Base-by-base conservation (phyloP, 805 yeast genomes). In the Candida awuae region DNA sequence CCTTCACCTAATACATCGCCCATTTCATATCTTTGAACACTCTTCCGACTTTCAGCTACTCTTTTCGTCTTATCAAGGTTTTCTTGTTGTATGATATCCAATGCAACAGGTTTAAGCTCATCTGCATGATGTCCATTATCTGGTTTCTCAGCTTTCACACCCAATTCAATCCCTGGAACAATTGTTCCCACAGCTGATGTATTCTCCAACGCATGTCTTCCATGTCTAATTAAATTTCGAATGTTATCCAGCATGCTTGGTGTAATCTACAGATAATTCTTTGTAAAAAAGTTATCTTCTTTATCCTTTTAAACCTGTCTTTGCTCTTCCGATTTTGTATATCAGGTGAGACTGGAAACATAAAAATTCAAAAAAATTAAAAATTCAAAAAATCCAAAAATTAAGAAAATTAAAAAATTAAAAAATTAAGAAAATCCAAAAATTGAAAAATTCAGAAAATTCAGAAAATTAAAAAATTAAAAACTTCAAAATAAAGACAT, bases 1-100 rank as follows among this genome's bases (percentile, higher is more conserved):
- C 81, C 81, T 52, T 75, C 80, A 13, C 81, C 81, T 44, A 75
- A 58, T 35, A 68, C 67, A 18, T 68, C 71, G 38, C 63, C 41
- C 21, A 75, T 58, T 33, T 63, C 54, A 53, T 74, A 75, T 18
- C 62, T 46, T 20, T 58, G 58, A 29, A 62, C 49, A 3, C 56
- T 51, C 34, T 52, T 53, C 30, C 48, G 48, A 26, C 44, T 43
- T 14, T 19, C 28, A 25, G 53, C 50, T 30, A 48, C 46, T 23
- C 43, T 43, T 27, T 44, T 35, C 17, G 35, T 38, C 25, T 54
- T 50, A 10, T 46, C 37, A 32, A 52, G 48, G 28, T 51, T 51
- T 41, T 62, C 65, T 37, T 59, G 58, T 10, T 47, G 47, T 7
- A 62, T 65, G 28, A 61, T 29, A 33, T 60, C 57, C 8, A 54